These are phyloP conservation scores for Coemansia sp. DNA, from an alignment of 192 early-diverging fungal species.

Conservation along the genomic window DNA sequence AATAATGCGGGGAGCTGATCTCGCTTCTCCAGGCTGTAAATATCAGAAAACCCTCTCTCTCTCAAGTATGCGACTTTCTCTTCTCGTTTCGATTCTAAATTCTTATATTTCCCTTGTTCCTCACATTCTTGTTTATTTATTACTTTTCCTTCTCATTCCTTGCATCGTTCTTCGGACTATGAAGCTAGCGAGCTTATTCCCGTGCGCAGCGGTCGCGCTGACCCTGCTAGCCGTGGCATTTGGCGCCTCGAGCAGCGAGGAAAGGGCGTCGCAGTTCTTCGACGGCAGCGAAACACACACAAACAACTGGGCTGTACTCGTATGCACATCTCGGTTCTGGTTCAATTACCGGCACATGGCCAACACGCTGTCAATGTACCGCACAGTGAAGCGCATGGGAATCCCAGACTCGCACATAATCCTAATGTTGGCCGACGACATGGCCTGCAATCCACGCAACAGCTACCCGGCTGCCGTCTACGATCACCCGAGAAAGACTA, in stretches of 20 bases:
- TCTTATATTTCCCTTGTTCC: no score
- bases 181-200: not conserved
- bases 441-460: conserved; percentile 98
- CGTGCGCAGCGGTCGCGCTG: not conserved
- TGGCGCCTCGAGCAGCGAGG: not conserved
- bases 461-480: conserved; percentile 90
- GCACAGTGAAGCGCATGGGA: conserved; percentile 96
- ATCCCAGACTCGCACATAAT: conserved; percentile 99
- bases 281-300: conserved; percentile 68
- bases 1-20: not conserved
- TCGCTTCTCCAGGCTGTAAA: not conserved
- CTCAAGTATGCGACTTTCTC: no score
- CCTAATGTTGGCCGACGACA: conserved; percentile 99
- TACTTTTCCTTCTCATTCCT: not conserved
- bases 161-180: not conserved
- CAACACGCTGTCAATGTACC: conserved; percentile 98
- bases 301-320: conserved; percentile 99
- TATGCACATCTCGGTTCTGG: conserved; percentile 98
- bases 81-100: no score
- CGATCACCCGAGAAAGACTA: conserved; percentile 78
- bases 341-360: conserved; percentile 99
- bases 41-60: not conserved
- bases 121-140: not conserved
- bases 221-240: not conserved
- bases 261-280: conserved; percentile 62